Evolutionary conservation across 306 rosid species (phyloP).

Genomic region (Pyrus betulifolia): DNA sequence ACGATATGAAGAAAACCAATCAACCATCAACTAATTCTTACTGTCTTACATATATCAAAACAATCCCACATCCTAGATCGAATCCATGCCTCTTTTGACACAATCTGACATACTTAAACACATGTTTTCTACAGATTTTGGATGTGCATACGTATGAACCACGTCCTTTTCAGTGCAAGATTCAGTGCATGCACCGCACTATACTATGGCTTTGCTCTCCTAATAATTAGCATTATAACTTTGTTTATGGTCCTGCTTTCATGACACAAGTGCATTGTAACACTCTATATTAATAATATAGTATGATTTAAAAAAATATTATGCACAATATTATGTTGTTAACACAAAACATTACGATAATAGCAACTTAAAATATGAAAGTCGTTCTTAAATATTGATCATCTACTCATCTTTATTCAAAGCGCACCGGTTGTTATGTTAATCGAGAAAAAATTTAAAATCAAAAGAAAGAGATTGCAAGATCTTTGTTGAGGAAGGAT

Average conservation of each 20-base stretch:
- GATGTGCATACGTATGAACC: background rate
- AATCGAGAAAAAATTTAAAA: background rate
- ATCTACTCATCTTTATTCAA: too few relatives aligned
- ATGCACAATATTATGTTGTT: too few relatives aligned
- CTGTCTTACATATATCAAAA: background rate
- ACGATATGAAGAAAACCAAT: background rate
- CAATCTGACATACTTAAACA: constrained; percentile 6
- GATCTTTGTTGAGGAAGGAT: background rate
- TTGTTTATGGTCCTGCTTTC: background rate
- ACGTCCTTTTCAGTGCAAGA: background rate
- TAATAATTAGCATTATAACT: too few relatives aligned
- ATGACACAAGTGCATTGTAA: too few relatives aligned
- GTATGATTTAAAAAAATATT: too few relatives aligned
- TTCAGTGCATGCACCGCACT: background rate
- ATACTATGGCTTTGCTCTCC: background rate
- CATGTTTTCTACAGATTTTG: background rate
- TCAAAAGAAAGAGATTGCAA: background rate
- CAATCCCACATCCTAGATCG: background rate
- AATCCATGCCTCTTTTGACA: constrained; percentile 16
- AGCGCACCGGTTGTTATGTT: too few relatives aligned
- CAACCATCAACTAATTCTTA: background rate
- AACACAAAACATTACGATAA: too few relatives aligned
- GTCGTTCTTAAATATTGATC: too few relatives aligned
- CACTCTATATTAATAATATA: too few relatives aligned
- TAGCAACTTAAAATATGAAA: too few relatives aligned